A percentile compares a stretch with the other conserved stretches of the same genome.
These are phyloP conservation scores for Microcos paniculata DNA, from an alignment of 345 rosid species.

Conservation along the genomic window DNA sequence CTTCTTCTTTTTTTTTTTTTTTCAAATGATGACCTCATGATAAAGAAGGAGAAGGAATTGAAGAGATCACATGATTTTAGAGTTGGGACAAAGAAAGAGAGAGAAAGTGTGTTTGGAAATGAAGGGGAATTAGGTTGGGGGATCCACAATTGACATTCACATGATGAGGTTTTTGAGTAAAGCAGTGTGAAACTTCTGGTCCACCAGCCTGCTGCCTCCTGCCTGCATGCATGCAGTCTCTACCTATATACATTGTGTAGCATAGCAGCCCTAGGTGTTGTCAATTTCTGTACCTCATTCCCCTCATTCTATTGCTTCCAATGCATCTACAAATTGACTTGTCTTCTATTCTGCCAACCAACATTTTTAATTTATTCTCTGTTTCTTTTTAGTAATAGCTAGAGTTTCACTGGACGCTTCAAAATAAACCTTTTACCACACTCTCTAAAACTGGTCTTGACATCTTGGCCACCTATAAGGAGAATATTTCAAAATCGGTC, in stretches of 20 bases:
- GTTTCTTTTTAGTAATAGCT: too few species aligned
- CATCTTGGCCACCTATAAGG: too few species aligned
- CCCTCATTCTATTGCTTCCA: background rate
- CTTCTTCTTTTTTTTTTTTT: background rate
- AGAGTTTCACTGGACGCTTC: too few species aligned
- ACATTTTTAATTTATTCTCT: too few species aligned
- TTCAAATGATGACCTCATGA: conserved; percentile 1
- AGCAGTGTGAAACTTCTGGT: background rate
- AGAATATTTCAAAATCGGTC: too few species aligned
- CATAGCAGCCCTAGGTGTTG: background rate
- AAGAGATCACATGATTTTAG: background rate
- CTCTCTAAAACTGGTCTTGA: too few species aligned
- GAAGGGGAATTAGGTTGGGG: too few species aligned
- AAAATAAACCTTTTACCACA: too few species aligned
- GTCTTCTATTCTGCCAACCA: background rate
- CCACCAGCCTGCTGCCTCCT: background rate
- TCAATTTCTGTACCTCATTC: background rate
- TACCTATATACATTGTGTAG: background rate
- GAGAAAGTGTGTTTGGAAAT: background rate
- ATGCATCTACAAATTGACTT: background rate
- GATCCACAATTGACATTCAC: background rate
- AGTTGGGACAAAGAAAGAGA: background rate
- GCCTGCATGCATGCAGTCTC: too few species aligned
- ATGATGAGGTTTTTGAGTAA: background rate
- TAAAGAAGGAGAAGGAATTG: background rate